phyloP scores from a whole-genome alignment of 495 filamentous ascomycete species.

The Trichoderma erinaceum region DNA sequence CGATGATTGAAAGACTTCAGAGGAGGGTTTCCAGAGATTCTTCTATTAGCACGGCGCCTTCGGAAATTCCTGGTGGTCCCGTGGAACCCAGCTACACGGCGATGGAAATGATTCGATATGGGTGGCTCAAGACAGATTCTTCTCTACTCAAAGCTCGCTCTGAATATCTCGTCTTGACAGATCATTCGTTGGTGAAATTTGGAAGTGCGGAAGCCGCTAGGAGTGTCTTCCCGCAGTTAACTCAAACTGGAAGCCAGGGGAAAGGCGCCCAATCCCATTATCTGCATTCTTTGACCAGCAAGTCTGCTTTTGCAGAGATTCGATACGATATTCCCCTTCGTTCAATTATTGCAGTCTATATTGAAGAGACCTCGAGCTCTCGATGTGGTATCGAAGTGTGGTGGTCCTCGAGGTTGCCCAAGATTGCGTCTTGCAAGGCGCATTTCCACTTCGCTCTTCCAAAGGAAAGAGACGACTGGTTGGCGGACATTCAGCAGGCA shows the following conservation, averaged over 20 bases:
- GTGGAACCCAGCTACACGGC: not conserved
- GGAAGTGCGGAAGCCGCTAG: slow-evolving; percentile 62
- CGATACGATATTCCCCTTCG: slow-evolving; percentile 53
- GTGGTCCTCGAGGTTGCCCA: slow-evolving; percentile 61
- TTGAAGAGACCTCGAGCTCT: slow-evolving; percentile 70
- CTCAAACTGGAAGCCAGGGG: slow-evolving; percentile 15
- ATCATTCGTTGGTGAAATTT: slow-evolving; percentile 74
- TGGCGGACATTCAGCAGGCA: slow-evolving; percentile 58
- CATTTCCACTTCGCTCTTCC: slow-evolving; percentile 68
- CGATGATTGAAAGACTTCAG: slow-evolving; percentile 13
- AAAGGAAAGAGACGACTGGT: slow-evolving; percentile 69
- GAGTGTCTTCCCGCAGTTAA: slow-evolving; percentile 34
- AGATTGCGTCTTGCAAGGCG: slow-evolving; percentile 38
- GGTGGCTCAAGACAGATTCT: slow-evolving; percentile 72
- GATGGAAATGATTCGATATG: slow-evolving; percentile 36
- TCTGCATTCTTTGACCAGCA: not conserved
- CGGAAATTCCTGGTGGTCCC: not conserved
- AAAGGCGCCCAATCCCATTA: not conserved
- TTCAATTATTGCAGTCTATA: slow-evolving; percentile 70
- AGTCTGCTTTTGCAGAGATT: slow-evolving; percentile 18
- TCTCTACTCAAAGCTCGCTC: slow-evolving; percentile 78
- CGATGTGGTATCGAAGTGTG: slow-evolving; percentile 79
- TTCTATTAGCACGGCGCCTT: not conserved
- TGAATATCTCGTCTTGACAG: slow-evolving; percentile 87
- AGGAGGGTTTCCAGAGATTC: slow-evolving; percentile 14